Evolutionary conservation across 2,329 filamentous ascomycete species (phyloP).

Genomic region (Alternaria sp.): DNA sequence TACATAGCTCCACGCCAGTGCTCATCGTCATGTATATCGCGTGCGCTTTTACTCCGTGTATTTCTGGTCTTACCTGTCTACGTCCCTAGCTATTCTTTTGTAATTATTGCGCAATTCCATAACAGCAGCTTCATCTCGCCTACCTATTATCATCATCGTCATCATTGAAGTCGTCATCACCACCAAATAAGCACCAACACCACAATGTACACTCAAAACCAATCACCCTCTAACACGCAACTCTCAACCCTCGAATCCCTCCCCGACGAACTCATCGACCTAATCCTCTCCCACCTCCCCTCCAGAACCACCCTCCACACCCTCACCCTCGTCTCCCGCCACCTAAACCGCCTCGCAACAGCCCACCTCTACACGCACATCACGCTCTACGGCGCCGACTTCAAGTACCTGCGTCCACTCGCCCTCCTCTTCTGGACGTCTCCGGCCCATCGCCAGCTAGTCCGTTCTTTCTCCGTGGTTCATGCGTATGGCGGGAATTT

Average conservation of each 20-base stretch:
- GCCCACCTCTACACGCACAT: conserved; percentile 20
- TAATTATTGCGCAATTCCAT: not conserved
- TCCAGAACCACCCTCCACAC: not conserved
- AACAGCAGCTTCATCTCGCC: not conserved
- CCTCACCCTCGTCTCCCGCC: conserved; percentile 16
- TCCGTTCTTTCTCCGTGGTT: conserved; percentile 12
- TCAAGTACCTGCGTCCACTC: conserved; percentile 17
- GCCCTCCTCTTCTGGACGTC: conserved; percentile 21
- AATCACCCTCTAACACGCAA: not conserved
- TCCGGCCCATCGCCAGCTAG: conserved; percentile 3
- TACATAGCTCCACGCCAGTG: not conserved
- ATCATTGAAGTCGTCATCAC: not conserved
- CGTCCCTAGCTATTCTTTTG: not conserved
- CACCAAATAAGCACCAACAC: not conserved
- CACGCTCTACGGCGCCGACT: conserved; percentile 9
- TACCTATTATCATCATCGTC: not conserved
- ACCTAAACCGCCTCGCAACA: conserved; percentile 21
- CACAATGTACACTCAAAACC: not conserved
- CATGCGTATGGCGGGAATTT: conserved; percentile 23
- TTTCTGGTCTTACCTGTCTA: not conserved
- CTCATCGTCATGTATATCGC: not conserved
- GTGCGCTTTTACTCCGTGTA: not conserved
- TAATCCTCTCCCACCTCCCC: conserved; percentile 5
- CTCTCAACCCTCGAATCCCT: conserved; percentile 5
- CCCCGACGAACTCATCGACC: conserved; percentile 24